These are phyloP conservation scores for Hypoxylon lienhwacheense DNA, from an alignment of 495 filamentous ascomycete species.

Conservation along the genomic window DNA sequence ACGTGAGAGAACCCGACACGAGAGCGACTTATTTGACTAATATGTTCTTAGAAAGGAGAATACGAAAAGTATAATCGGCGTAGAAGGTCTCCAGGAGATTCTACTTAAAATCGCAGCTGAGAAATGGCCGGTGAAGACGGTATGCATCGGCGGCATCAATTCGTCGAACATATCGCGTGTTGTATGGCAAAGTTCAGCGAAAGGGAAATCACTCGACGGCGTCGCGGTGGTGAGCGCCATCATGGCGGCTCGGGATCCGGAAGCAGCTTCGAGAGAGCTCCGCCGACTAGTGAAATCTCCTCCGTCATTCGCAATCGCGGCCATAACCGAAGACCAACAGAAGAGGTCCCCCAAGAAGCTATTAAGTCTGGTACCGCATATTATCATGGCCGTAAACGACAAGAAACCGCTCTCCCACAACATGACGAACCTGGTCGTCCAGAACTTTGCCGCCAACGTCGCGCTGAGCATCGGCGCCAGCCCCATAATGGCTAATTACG, in stretches of 20 bases:
- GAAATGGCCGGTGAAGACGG: constrained; percentile 52
- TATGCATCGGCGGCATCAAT: constrained; percentile 90
- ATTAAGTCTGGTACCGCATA: constrained; percentile 51
- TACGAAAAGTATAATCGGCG: constrained; percentile 79
- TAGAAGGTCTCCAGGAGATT: constrained; percentile 73
- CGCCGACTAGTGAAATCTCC: constrained; percentile 47
- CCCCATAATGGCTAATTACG: constrained; percentile 92
- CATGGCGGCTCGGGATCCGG: constrained; percentile 68
- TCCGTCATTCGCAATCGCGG: constrained; percentile 63
- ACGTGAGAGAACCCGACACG: constrained; percentile 56
- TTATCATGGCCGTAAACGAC: constrained; percentile 61
- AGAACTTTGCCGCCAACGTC: constrained; percentile 91
- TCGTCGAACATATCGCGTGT: constrained; percentile 72
- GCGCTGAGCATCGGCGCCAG: constrained; percentile 81
- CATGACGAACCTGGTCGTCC: constrained; percentile 92
- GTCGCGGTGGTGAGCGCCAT: constrained; percentile 91
- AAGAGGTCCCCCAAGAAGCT: constrained; percentile 56
- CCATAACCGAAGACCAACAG: constrained; percentile 61
- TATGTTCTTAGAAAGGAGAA: constrained; percentile 60
- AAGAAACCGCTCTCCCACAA: constrained; percentile 83
- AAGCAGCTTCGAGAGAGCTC: constrained; percentile 61
- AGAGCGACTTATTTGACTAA: constrained; percentile 8
- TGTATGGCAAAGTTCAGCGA: constrained; percentile 61
- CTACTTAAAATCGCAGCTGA: constrained; percentile 57
- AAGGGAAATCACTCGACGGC: constrained; percentile 64